Evolutionary conservation across 1,284 basidiomycete species (phyloP), one percentile per base, ranked within the genome.

Genomic region (Trichosporon sp.): DNA sequence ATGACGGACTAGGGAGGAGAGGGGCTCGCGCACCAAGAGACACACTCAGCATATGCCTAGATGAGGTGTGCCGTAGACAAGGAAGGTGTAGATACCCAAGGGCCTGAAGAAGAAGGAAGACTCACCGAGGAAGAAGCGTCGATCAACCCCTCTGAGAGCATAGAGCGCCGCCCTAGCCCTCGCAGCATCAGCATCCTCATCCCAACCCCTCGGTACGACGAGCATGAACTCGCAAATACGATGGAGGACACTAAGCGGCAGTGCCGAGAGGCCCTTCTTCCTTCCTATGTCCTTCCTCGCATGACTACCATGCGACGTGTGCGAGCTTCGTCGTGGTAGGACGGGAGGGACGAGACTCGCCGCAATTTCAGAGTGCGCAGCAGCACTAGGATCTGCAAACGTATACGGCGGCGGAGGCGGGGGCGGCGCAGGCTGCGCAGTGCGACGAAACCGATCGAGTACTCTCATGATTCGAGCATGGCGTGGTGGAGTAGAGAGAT

Each of bases 41-140:
- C n/a, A n/a, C n/a, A n/a, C n/a, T n/a, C n/a, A n/a, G n/a, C n/a
- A n/a, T n/a, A n/a, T n/a, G n/a, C n/a, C n/a, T n/a, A n/a, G n/a
- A n/a, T n/a, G n/a, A n/a, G n/a, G n/a, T n/a, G n/a, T n/a, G n/a
- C n/a, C n/a, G n/a, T n/a, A n/a, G n/a, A n/a, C n/a, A n/a, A n/a
- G n/a, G n/a, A n/a, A n/a, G n/a, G n/a, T n/a, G n/a, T n/a, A n/a
- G n/a, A n/a, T n/a, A n/a, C n/a, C n/a, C n/a, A n/a, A n/a, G n/a
- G n/a, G n/a, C n/a, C n/a, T n/a, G n/a, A n/a, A n/a, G n/a, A n/a
- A n/a, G n/a, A n/a, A n/a, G 46, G 32, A 33, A 1, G n/a, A 68
- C 73, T 58, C 40, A 78, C 77, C 70, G 1, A 74, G 65, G 68
- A 70, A 76, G 66, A 77, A 77, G 2, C 74, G 65, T 57, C 75